These are phyloP conservation scores for Solanum medicagineum DNA, from an alignment of 257 asterid species.

Conservation along the genomic window DNA sequence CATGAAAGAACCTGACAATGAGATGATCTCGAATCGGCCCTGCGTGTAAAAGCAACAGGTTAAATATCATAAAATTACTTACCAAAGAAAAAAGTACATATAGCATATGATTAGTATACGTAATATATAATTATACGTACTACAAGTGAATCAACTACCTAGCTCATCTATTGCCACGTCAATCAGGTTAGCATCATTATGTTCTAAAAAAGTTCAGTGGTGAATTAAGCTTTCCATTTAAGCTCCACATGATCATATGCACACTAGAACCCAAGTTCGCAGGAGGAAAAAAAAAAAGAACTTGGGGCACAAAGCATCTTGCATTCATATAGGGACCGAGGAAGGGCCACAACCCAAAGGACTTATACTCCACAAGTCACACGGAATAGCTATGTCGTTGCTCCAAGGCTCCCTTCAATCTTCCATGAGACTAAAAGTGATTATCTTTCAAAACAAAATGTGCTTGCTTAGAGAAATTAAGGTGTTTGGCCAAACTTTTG, in stretches of 20 bases:
- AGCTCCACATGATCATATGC: background rate
- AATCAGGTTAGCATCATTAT: background rate
- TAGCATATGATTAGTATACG: background rate
- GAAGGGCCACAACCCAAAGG: background rate
- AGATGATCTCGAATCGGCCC: conserved; percentile 83
- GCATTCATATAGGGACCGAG: background rate
- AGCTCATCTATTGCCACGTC: background rate
- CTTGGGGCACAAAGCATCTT: background rate
- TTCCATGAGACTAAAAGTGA: background rate
- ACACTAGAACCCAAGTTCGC: background rate
- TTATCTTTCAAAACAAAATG: too few relatives aligned
- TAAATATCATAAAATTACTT: background rate
- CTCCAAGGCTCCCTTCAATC: background rate
- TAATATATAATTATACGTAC: background rate
- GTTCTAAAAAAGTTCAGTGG: background rate
- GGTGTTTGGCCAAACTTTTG: background rate
- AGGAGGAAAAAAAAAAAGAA: background rate
- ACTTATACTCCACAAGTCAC: background rate
- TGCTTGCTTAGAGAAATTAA: background rate
- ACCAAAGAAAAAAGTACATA: background rate
- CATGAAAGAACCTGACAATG: conserved; percentile 63
- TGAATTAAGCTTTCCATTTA: background rate
- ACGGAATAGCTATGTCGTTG: background rate
- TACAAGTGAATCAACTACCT: background rate
- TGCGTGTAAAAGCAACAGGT: conserved; percentile 12